Base-by-base conservation (phyloP, 2,329 filamentous ascomycete genomes). In the Fonsecaea multimorphosa region DNA sequence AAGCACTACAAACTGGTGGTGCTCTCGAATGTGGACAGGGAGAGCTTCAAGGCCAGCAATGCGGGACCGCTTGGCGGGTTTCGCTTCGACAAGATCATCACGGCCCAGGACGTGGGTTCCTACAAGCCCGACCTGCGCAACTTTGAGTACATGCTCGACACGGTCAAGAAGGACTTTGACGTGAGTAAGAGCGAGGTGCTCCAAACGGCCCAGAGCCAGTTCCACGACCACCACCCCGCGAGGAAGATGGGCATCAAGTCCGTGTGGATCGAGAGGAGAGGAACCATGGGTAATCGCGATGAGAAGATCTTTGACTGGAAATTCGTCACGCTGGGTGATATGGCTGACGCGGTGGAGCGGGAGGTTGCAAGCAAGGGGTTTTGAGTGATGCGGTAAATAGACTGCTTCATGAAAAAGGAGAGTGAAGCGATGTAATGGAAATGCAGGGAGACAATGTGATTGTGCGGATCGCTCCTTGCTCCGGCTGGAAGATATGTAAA, bases 71-170 rank as follows among this genome's bases (percentile, higher is more conserved):
- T 91, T 12, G 74, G 78, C 22, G 83, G 82, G 0, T 81, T 85
- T 46, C 65, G 77, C 11, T 88, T 92, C 71, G 88, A 90, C 70
- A 83, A 84, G 7, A 80, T 90, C 22, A 86, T 89, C 75, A 91
- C 89, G 1, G 90, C 90, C 1, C 81, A 92, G 76, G 84, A 89
- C 49, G 86, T 92, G 57, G 89, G 90, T 0, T 83, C 81, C 3
- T 93, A 92, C 75, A 93, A 92, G 79, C 91, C 91, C 0, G 78
- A 84, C 68, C 74, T 77, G 32, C 74, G 74, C 27, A 92, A 91
- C 72, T 93, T 92, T 70, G 79, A 85, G 61, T 89, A 89, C 72
- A 78, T 92, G 76, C 78, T 91, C 16, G 78, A 83, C 29, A 24
- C 44, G 16, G 82, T 85, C 14, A 78, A 84, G 73, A 72, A 75